Conservation (phyloP, 345 rosid genomes). For the Linum trigynum region DNA sequence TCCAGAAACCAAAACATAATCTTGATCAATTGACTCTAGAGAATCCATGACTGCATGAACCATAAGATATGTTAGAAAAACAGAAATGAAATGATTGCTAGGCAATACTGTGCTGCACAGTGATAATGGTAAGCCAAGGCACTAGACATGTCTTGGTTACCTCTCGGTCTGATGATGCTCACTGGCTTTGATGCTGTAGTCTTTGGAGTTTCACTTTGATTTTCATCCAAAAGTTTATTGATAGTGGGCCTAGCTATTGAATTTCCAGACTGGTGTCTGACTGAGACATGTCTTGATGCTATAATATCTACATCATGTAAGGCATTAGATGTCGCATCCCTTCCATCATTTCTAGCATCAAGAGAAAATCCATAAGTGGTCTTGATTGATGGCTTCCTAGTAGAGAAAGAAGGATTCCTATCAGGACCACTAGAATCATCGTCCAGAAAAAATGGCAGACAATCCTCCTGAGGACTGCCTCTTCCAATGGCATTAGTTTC, state of each 20-base stretch:
- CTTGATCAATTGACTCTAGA: slow-evolving; percentile 79
- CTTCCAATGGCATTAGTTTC: slow-evolving; percentile 43
- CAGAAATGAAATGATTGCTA: not conserved
- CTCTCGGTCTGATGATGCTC: slow-evolving; percentile 31
- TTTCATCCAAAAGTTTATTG: slow-evolving; percentile 33
- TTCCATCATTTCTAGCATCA: slow-evolving; percentile 36
- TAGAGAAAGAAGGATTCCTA: slow-evolving; percentile 59
- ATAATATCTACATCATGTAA: slow-evolving; percentile 24
- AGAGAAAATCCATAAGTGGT: slow-evolving; percentile 41
- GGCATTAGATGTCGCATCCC: slow-evolving; percentile 36
- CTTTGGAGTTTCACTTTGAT: slow-evolving; percentile 31
- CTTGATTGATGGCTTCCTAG: slow-evolving; percentile 35
- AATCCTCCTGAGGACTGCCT: slow-evolving; percentile 70
- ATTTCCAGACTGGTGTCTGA: slow-evolving; percentile 30
- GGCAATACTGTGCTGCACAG: not conserved
- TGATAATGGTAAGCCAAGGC: slow-evolving; percentile 5
- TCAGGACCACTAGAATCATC: slow-evolving; percentile 72
- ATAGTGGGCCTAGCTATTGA: slow-evolving; percentile 32
- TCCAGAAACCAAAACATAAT: slow-evolving; percentile 77
- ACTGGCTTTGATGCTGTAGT: slow-evolving; percentile 37
- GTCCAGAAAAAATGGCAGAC: slow-evolving; percentile 75
- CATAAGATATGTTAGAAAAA: slow-evolving; percentile 10
- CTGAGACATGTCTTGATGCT: slow-evolving; percentile 32
- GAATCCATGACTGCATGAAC: slow-evolving; percentile 50
- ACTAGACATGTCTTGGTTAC: slow-evolving; percentile 28